Evolutionary conservation across 192 early-diverging fungal species (phyloP), one percentile per base, ranked within the genome.

Genomic region (Funneliformis mosseae): DNA sequence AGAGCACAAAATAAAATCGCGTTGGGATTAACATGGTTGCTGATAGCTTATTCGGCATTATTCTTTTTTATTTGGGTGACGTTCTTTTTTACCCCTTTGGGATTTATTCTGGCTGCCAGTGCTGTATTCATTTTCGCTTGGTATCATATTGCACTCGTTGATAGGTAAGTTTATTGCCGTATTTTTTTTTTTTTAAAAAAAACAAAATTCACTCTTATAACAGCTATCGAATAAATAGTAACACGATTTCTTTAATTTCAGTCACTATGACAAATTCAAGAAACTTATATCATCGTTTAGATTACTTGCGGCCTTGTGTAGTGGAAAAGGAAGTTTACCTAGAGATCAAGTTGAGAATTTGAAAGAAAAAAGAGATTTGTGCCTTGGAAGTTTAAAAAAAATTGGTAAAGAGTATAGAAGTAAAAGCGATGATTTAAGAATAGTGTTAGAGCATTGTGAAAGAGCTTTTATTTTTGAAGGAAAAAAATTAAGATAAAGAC

Each of bases 1-100:
- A 83, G 81, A 41, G 87, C 87, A 28, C 87, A 88, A 62, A 84
- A 86, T 75, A 88, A 88, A 70, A 88, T 88, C 23, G 81, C 86
- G 18, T 82, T 84, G 50, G 87, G 87, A 0, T 45, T 86, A 23
- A 41, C 59, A 7, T 64, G 85, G 21, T 74, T 86, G 4, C 77
- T 82, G 4, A 38, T 86, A 2, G 81, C 85, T 25, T 88, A 88
- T 59, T 38, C 81, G 7, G 16, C 46, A 5, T 48, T 84, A 1
- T 88, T 88, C 67, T 81, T 88, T n/a, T 73, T 71, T 76, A 76
- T 81, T 21, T 88, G 87, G 87, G 61, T 71, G 18, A 38, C 38
- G 12, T 43, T 84, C 14, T 86, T 84, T 64, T 81, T 77, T 41
- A 82, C 79, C 0, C 69, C 85, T 6, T 86, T 81, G 46, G 87